Evolutionary conservation across 2,329 filamentous ascomycete species (phyloP), one percentile per base, ranked within the genome.

Genomic region (Cucurbitaria berberidis): DNA sequence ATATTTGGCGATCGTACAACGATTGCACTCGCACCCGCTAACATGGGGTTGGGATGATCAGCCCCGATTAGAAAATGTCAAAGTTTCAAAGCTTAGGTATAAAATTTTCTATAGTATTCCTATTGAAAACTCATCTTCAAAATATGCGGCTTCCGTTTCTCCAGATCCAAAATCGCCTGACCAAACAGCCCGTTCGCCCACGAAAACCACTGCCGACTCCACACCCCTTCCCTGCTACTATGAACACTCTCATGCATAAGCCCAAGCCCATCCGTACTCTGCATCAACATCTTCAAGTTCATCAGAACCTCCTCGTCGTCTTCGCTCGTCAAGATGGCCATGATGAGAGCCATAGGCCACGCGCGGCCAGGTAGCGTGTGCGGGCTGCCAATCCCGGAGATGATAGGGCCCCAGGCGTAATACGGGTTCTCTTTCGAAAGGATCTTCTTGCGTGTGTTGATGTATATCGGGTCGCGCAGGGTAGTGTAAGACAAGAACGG

Each of bases 401-500:
- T 76, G 0, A 76, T 68, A 0, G 78, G 76, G 0, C 81, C 80
- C 27, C 69, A 73, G 48, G 79, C 74, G 61, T 69, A 82, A 58
- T 82, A 83, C 5, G 80, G 79, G 40, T 82, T 81, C 3, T 69
- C 60, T 0, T 66, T 63, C 26, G 70, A 74, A 0, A 82, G 67
- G 3, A 82, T 67, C 47, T 78, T 72, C 4, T 62, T 55, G 9
- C 80, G 74, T 0, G 80, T 82, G 49, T 75, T 75, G 26, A 72
- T 72, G 50, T 82, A 82, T 15, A 79, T 67, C 1, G 62, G 48
- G 50, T 81, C 77, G 29, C 35, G 30, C 3, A 54, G 45, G 5
- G 75, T 63, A 0, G 77, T 60, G 55, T 86, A 89, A 7, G 84
- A 82, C 27, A 89, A 74, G 57, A 88, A 84, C 0, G 87, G 86